Conservation (phyloP, 140 eudicot species). For the Cichorium intybus region DNA sequence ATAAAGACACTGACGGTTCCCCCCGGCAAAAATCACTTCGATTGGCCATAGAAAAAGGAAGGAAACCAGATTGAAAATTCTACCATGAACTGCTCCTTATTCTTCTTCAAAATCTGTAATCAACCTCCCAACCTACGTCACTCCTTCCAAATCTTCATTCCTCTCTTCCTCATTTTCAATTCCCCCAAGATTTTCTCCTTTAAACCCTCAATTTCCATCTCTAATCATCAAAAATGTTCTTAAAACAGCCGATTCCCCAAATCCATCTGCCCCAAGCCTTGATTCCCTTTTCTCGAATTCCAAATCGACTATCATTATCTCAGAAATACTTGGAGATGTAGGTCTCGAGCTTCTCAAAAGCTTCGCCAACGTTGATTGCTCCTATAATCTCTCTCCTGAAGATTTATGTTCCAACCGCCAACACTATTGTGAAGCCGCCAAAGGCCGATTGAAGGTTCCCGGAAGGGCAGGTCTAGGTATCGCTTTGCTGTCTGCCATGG, state of each 20-base stretch:
- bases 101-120: conserved; percentile 3
- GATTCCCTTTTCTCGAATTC: conserved; percentile 14
- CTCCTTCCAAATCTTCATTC: conserved; percentile 7
- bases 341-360: conserved; percentile 53
- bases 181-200: neutral
- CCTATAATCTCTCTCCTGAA: conserved; percentile 51
- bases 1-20: neutral
- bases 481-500: conserved; percentile 64
- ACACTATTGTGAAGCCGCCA: conserved; percentile 67
- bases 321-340: conserved; percentile 80
- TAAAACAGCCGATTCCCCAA: conserved; percentile 25
- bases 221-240: conserved; percentile 19
- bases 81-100: conserved; percentile 1
- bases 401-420: conserved; percentile 55
- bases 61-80: neutral
- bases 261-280: conserved; percentile 9
- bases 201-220: conserved; percentile 4
- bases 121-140: neutral
- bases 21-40: neutral
- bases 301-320: conserved; percentile 54
- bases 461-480: conserved; percentile 90
- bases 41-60: neutral
- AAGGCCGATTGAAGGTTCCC: conserved; percentile 71
- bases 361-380: conserved; percentile 56
- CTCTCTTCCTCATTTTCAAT: neutral